Percentiles rank a stretch among this genome's conserved stretches.
Evolutionary conservation across 805 yeast genomes (phyloP).

Genomic region (Yarrowia osloensis): DNA sequence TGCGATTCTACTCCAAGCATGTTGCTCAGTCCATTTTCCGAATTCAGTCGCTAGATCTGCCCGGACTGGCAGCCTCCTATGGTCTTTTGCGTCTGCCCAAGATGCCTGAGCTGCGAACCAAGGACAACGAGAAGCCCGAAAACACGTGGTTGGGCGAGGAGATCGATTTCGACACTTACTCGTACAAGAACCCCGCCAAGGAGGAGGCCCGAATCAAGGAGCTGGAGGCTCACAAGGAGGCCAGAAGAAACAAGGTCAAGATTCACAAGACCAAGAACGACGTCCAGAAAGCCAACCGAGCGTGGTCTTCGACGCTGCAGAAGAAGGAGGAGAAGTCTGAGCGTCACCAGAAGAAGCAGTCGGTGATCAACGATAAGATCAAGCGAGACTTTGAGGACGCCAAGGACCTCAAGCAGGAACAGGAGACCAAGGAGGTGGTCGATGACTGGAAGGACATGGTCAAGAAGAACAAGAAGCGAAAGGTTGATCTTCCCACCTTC

Average conservation of each 20-base stretch:
- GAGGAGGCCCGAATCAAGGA: constrained; percentile 65
- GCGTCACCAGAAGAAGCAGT: constrained; percentile 67
- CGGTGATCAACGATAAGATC: constrained; percentile 60
- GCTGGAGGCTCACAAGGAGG: constrained; percentile 48
- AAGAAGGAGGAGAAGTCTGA: constrained; percentile 61
- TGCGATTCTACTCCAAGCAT: constrained; percentile 84
- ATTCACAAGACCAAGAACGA: constrained; percentile 45
- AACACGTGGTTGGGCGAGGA: constrained; percentile 73
- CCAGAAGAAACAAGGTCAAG: constrained; percentile 37
- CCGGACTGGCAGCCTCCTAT: constrained; percentile 70
- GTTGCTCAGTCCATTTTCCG: constrained; percentile 86
- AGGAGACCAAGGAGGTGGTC: constrained; percentile 46
- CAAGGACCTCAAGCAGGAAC: constrained; percentile 43
- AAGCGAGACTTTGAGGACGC: constrained; percentile 48
- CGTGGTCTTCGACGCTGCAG: constrained; percentile 78
- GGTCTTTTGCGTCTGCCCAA: constrained; percentile 83
- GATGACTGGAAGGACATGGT: constrained; percentile 90
- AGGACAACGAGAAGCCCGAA: constrained; percentile 54
- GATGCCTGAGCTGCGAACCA: constrained; percentile 80
- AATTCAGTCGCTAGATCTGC: constrained; percentile 65
- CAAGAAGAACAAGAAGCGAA: constrained; percentile 59
- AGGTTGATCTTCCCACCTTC: constrained; percentile 34
- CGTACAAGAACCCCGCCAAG: constrained; percentile 62
- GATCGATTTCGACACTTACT: constrained; percentile 67
- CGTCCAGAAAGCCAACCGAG: constrained; percentile 49